Evolutionary conservation across 106 monocot species (phyloP).

Genomic region (Dioscorea dumetorum): DNA sequence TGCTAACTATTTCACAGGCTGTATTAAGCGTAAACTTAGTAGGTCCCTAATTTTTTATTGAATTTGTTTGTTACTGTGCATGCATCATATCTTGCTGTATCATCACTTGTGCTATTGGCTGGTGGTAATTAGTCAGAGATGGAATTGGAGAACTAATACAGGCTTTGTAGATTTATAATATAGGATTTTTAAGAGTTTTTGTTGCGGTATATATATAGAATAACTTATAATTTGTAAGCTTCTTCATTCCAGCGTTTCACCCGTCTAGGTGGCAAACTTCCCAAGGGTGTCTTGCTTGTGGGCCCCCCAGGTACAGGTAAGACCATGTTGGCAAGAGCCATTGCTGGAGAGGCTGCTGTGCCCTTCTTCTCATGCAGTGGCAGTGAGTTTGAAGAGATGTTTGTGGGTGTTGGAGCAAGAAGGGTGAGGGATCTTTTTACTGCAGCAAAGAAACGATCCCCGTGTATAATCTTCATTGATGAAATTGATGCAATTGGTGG

Average conservation of each 20-base stretch:
- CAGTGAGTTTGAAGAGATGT: slow-evolving; percentile 99
- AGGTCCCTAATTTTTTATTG: too few relatives aligned
- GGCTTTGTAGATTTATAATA: too few relatives aligned
- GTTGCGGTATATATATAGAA: too few relatives aligned
- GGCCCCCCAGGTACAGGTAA: slow-evolving; percentile 99
- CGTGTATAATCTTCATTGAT: slow-evolving; percentile 97
- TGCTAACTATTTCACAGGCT: too few relatives aligned
- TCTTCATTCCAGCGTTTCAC: slow-evolving; percentile 75
- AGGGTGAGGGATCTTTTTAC: slow-evolving; percentile 90
- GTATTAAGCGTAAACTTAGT: too few relatives aligned
- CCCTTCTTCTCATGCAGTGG: slow-evolving; percentile 99
- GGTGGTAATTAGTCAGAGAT: too few relatives aligned
- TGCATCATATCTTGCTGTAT: too few relatives aligned
- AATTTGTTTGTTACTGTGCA: too few relatives aligned
- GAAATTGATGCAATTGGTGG: slow-evolving; percentile 99
- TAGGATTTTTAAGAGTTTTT: too few relatives aligned
- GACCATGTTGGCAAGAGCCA: slow-evolving; percentile 97
- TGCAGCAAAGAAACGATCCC: slow-evolving; percentile 92
- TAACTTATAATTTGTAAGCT: neutral
- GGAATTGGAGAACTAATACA: too few relatives aligned
- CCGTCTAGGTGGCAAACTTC: slow-evolving; percentile 93
- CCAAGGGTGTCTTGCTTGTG: slow-evolving; percentile 94
- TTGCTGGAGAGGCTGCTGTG: slow-evolving; percentile 97
- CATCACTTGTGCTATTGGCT: too few relatives aligned
- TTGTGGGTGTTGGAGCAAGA: slow-evolving; percentile 95